Conservation (phyloP, 1,284 basidiomycete genomes). For the Neonothopanus nambi region DNA sequence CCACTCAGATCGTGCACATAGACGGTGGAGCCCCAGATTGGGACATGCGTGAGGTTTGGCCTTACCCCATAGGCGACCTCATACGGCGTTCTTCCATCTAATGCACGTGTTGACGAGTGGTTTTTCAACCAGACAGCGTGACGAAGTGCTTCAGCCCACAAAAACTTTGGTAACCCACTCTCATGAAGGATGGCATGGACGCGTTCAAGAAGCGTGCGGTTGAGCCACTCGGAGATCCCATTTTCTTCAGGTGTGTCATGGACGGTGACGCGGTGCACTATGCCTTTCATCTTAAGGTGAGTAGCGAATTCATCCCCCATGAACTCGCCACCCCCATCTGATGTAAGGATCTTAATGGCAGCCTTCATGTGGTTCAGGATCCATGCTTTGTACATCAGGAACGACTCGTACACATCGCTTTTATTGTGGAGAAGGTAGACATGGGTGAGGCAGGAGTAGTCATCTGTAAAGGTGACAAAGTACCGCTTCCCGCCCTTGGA, state of each 20-base stretch:
- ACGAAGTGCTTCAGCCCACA: conserved; percentile 24
- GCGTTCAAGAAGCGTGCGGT: conserved; percentile 25
- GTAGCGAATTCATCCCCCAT: conserved; percentile 20
- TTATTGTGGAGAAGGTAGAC: conserved; percentile 24
- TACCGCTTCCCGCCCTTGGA: conserved; percentile 25
- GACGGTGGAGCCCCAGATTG: conserved; percentile 4
- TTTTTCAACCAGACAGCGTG: conserved; percentile 29
- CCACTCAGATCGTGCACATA: background rate
- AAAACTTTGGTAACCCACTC: conserved; percentile 18
- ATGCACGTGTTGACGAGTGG: conserved; percentile 22
- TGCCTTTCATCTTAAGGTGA: conserved; percentile 23
- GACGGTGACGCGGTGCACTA: conserved; percentile 23
- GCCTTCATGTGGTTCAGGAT: conserved; percentile 12
- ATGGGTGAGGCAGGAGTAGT: conserved; percentile 19
- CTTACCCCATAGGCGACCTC: conserved; percentile 13
- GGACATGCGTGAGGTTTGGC: conserved; percentile 21
- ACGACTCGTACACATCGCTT: conserved; percentile 20
- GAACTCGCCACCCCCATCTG: conserved; percentile 29
- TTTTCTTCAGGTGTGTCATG: conserved; percentile 34
- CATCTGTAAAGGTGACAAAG: conserved; percentile 27
- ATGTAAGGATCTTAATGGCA: conserved; percentile 19
- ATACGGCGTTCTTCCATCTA: conserved; percentile 23
- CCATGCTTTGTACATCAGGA: conserved; percentile 16
- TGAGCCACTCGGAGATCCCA: conserved; percentile 30
- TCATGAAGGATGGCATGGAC: conserved; percentile 19